These are phyloP conservation scores for Trichoderma reesei DNA, from an alignment of 495 filamentous ascomycete species.

Conservation along the genomic window DNA sequence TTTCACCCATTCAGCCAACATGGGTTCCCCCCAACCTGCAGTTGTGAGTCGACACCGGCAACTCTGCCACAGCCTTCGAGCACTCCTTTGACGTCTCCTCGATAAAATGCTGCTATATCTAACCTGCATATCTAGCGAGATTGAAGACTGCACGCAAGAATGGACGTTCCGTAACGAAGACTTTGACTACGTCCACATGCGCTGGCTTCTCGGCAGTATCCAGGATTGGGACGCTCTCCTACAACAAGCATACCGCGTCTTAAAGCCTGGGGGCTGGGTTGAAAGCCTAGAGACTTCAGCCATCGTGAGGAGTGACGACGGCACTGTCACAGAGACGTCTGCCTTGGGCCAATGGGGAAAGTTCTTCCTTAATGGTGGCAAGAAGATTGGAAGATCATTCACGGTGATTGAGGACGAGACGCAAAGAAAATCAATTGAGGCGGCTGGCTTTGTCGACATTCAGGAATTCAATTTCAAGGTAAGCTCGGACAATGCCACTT, in stretches of 20 bases:
- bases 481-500: neutral
- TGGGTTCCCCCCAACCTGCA: slow-evolving; percentile 42
- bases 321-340: slow-evolving; percentile 33
- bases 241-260: slow-evolving; percentile 18
- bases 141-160: slow-evolving; percentile 40
- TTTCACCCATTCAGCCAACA: slow-evolving; percentile 46
- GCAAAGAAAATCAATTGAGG: slow-evolving; percentile 24
- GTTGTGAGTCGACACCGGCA: slow-evolving; percentile 21
- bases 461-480: slow-evolving; percentile 31
- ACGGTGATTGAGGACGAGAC: slow-evolving; percentile 29
- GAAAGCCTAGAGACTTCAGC: slow-evolving; percentile 42
- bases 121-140: slow-evolving; percentile 46
- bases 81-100: too few species aligned
- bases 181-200: slow-evolving; percentile 55
- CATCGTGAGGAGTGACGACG: slow-evolving; percentile 38
- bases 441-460: slow-evolving; percentile 32
- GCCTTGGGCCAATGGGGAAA: slow-evolving; percentile 35
- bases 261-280: slow-evolving; percentile 28
- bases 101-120: too few species aligned
- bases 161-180: slow-evolving; percentile 35
- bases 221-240: slow-evolving; percentile 42
- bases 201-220: slow-evolving; percentile 44
- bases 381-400: slow-evolving; percentile 36
- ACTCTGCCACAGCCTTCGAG: neutral
- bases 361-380: slow-evolving; percentile 35